A percentile compares a stretch with the other conserved stretches of the same genome.
Conservation (phyloP, 257 asterid species). For the Hygrophila difformis region DNA sequence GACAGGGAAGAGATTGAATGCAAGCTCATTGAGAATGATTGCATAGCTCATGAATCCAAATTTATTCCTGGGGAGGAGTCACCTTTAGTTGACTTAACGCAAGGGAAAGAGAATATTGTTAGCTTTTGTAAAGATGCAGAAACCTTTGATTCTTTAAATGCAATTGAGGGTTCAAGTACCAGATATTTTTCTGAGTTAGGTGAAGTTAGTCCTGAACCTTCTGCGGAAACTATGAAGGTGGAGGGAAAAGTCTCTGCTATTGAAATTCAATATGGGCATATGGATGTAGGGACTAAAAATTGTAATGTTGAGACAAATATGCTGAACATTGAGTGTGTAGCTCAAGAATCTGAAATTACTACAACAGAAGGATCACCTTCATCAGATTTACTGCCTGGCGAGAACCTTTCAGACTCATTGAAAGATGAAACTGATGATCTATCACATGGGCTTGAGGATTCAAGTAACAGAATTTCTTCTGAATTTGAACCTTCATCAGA, state of each 20-base stretch:
- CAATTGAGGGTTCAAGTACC: constrained; percentile 10
- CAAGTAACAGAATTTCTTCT: constrained; percentile 10
- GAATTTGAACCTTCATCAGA: constrained; percentile 2
- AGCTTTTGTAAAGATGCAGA: not conserved
- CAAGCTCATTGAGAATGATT: constrained; percentile 7
- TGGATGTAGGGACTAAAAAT: not conserved
- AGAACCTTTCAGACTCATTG: not conserved
- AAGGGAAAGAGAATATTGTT: constrained; percentile 5
- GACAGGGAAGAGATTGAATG: constrained; percentile 18
- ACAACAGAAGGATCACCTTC: constrained; percentile 15
- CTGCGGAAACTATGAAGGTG: constrained; percentile 15
- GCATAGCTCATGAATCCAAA: constrained; percentile 18
- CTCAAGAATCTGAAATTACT: constrained; percentile 14
- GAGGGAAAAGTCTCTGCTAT: constrained; percentile 10
- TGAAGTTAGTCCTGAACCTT: constrained; percentile 12
- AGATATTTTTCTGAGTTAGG: constrained; percentile 7
- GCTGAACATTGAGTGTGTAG: not conserved
- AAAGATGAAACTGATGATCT: constrained; percentile 3
- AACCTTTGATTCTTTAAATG: constrained; percentile 5
- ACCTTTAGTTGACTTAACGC: constrained; percentile 12
- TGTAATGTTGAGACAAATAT: not conserved
- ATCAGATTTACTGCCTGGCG: constrained; percentile 10
- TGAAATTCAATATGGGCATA: constrained; percentile 12
- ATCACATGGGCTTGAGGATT: constrained; percentile 10
- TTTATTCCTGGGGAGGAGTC: constrained; percentile 15